Percentiles rank a stretch among this genome's conserved stretches.
Evolutionary conservation across 108 stramenopile genomes (phyloP).

Genomic region (Fistulifera solaris): DNA sequence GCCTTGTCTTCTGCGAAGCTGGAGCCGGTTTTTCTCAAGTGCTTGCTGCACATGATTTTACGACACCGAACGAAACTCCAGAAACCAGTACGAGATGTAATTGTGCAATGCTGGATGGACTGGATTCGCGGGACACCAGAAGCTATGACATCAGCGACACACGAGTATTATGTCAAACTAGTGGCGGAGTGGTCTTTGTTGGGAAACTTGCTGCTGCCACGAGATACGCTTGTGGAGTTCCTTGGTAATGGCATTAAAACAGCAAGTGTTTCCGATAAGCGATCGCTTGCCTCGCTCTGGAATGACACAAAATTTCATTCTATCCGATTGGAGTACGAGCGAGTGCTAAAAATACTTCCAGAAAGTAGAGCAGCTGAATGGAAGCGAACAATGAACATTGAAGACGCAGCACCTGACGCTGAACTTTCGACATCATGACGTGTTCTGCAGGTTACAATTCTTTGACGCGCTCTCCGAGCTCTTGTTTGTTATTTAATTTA

Average conservation of each 20-base stretch:
- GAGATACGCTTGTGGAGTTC: slow-evolving; percentile 49
- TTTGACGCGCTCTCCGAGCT: too few relatives aligned
- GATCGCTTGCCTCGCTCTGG: slow-evolving; percentile 48
- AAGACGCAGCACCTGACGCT: too few relatives aligned
- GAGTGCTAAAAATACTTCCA: slow-evolving; percentile 50
- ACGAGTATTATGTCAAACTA: slow-evolving; percentile 49
- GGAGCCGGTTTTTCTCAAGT: slow-evolving; percentile 53
- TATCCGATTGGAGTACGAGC: slow-evolving; percentile 48
- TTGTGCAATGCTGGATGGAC: slow-evolving; percentile 44
- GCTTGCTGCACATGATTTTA: slow-evolving; percentile 55
- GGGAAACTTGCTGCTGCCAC: slow-evolving; percentile 66
- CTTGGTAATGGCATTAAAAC: slow-evolving; percentile 40
- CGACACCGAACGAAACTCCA: slow-evolving; percentile 67
- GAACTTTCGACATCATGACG: too few relatives aligned
- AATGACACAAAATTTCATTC: slow-evolving; percentile 28
- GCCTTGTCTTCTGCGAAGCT: slow-evolving; percentile 37
- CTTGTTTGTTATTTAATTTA: too few relatives aligned
- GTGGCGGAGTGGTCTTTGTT: slow-evolving; percentile 68
- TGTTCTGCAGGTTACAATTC: too few relatives aligned
- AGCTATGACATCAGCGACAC: slow-evolving; percentile 34
- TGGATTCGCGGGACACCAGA: slow-evolving; percentile 40
- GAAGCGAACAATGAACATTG: slow-evolving; percentile 19
- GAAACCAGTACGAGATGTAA: slow-evolving; percentile 52
- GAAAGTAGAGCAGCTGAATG: slow-evolving; percentile 35
- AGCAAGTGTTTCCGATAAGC: slow-evolving; percentile 24